Evolutionary conservation across 805 yeast species (phyloP), one percentile per base, ranked within the genome.

Genomic region (Grigorovia jiainica): DNA sequence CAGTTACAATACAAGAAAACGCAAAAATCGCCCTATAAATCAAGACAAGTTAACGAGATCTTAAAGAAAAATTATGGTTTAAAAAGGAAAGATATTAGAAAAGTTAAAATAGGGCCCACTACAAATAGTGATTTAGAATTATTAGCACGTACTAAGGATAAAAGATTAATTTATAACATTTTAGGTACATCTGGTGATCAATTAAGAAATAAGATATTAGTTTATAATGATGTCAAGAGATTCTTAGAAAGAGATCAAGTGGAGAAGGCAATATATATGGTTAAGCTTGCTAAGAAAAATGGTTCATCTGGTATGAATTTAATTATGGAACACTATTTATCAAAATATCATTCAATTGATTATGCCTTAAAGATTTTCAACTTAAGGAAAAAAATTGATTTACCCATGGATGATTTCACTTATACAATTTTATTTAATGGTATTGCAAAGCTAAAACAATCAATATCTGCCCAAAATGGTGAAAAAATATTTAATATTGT

Each of bases 231-330:
- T 45, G 77, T 75, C 0, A 50, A 61, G 13, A 71, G 73, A 41
- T 72, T 81, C 43, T 58, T 84, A 27, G 63, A 61, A 16, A 58
- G 73, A 40, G 76, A 67, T 41, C 75, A 73, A 29, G 46, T 67
- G 0, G 66, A 64, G 25, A 72, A 82, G 43, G 89, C 89, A 0
- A 43, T 70, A 20, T 66, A 65, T 48, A 57, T 78, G n/a, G 64
- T 73, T 3, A 64, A 68, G 34, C 46, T 77, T 10, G 75, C 82
- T 0, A 58, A 65, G 23, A 54, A 53, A 2, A 67, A 69, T 30
- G 85, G 83, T 7, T 49, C 67, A 0, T 83, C 78, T 25, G 83
- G 76, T 1, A 72, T 77, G 75, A 83, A 84, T 47, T 67, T 72
- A n/a, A 66, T 83, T 0, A 55, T 78, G 52, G 68, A 72, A 45